Conservation (phyloP, 2,329 filamentous ascomycete species). For the Neofusicoccum ribis region DNA sequence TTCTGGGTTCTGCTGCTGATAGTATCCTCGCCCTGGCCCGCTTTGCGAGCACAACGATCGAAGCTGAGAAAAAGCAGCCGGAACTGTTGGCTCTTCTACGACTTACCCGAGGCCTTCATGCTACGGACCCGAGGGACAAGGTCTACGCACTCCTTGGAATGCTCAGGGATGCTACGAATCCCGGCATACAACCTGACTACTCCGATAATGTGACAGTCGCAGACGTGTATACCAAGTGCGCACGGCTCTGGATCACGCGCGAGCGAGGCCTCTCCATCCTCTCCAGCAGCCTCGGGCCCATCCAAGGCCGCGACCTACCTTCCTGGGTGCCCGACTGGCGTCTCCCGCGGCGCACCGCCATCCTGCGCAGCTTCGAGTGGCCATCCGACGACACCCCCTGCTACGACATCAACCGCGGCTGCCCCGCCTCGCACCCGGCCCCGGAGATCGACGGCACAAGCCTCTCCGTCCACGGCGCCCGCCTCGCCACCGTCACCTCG, state of each 20-base stretch:
- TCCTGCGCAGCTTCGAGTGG: not conserved
- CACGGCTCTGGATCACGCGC: not conserved
- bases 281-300: not conserved
- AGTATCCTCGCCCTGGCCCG: not conserved
- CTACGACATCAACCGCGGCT: not conserved
- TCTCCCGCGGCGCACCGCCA: not conserved
- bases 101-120: not conserved
- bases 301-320: not conserved
- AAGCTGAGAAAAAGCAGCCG: not conserved
- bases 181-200: not conserved
- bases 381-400: not conserved
- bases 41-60: not conserved
- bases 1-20: not conserved
- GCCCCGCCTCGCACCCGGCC: no score
- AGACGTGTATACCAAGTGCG: not conserved
- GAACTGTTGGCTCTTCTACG: not conserved
- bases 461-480: not conserved
- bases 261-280: not conserved
- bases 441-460: not conserved
- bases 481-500: not conserved
- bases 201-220: not conserved
- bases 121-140: not conserved
- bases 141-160: not conserved
- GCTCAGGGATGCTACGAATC: not conserved
- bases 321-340: not conserved